Base-by-base conservation (phyloP, 495 filamentous ascomycete species). In the Amphirosellinia nigrospora region DNA sequence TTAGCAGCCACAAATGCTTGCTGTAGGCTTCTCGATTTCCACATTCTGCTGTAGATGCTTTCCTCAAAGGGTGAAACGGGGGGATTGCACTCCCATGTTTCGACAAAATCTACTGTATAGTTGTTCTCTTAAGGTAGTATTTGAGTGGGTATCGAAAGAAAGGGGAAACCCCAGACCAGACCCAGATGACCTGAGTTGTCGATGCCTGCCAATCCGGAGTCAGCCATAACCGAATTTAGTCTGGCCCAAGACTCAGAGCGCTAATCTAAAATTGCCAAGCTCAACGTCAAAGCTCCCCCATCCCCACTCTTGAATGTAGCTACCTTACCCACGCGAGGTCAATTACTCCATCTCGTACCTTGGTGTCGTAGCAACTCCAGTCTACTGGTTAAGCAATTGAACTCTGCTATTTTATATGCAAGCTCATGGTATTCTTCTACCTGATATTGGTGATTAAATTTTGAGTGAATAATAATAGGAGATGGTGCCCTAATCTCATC, bases 181-280 rank as follows among this genome's bases (percentile, higher is more conserved):
- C 13, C 46, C 21, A 52, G 30, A 56, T 21, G 53, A n/a, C 28
- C 26, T 58, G 53, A 19, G 30, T 36, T 30, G 53, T 55, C 11
- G 32, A 32, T 34, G 36, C 28, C 16, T 53, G 63, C 32, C 63
- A 65, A 65, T n/a, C 53, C 63, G 63, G 63, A 65, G 46, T 21
- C 45, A 38, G 21, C 46, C 45, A 53, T 41, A 65, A 53, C 63
- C 63, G 63, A 65, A 36, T 53, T 30, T 53, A 53, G 45, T 61
- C 45, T 39, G 45, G 46, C 30, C 46, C 63, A 53, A 36, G 55
- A 58, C 55, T 34, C 55, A n/a, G 15, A 32, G 32, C 55, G 32
- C 30, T 36, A 58, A 58, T 58, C 55, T 58, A 11, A 32, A 58
- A 34, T 10, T 58, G 55, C 55, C 55, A 58, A 58, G 55, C 55